Conservation (phyloP, 2,329 filamentous ascomycete species). For the Pestalotiopsis sp. region DNA sequence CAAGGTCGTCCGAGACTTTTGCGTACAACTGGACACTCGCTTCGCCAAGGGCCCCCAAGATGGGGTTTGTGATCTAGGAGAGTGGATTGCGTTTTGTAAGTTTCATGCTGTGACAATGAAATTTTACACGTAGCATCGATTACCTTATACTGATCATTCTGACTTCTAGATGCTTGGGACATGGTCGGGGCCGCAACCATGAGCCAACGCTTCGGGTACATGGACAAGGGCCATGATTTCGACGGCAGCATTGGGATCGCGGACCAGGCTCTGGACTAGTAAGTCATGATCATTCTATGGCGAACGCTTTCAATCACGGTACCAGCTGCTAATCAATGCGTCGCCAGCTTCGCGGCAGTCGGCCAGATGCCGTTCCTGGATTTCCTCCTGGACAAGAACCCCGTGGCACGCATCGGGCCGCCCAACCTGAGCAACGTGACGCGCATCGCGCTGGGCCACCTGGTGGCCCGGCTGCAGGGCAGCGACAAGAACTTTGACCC, state of each 20-base stretch:
- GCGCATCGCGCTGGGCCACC: slow-evolving; percentile 20
- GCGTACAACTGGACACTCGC: slow-evolving; percentile 25
- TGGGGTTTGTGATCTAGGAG: slow-evolving; percentile 22
- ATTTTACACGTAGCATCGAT: too few relatives aligned
- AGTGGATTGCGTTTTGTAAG: slow-evolving; percentile 32
- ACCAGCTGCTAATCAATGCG: not conserved
- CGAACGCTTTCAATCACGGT: not conserved
- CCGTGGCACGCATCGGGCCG: slow-evolving; percentile 25
- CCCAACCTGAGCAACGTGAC: slow-evolving; percentile 24
- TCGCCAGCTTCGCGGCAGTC: slow-evolving; percentile 27
- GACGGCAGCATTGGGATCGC: slow-evolving; percentile 33
- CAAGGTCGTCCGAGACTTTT: slow-evolving; percentile 27
- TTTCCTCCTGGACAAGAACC: slow-evolving; percentile 31
- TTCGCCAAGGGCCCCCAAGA: slow-evolving; percentile 23
- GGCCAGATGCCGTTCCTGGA: slow-evolving; percentile 30
- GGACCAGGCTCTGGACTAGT: slow-evolving; percentile 33
- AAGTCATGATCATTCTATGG: not conserved
- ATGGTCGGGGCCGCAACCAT: slow-evolving; percentile 44
- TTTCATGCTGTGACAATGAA: not conserved
- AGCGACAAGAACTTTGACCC: slow-evolving; percentile 15
- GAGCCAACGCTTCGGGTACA: slow-evolving; percentile 42
- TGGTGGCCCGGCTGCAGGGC: slow-evolving; percentile 19
- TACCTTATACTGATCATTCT: too few relatives aligned
- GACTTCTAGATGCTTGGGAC: slow-evolving; percentile 36
- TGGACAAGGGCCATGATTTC: slow-evolving; percentile 39